phyloP scores from a whole-genome alignment of 331 rosid genomes.

The Quercus phellos region DNA sequence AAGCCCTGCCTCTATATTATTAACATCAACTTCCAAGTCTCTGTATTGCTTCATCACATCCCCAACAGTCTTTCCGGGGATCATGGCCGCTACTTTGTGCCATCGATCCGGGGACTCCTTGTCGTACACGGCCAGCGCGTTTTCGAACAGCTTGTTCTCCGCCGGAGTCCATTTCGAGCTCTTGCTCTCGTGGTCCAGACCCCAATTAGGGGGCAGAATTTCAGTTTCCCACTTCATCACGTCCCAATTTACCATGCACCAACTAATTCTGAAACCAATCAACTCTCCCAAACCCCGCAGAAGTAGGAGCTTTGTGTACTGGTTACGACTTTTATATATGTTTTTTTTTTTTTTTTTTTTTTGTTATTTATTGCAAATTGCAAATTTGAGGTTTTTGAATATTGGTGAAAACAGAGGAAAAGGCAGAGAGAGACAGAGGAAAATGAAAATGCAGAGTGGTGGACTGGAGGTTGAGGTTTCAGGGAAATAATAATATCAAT shows the following conservation, averaged over 20 bases:
- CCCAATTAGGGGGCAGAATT: slow-evolving; percentile 64
- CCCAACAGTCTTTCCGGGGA: slow-evolving; percentile 66
- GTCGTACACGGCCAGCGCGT: slow-evolving; percentile 77
- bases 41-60: slow-evolving; percentile 71
- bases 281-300: too few species aligned
- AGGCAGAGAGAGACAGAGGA: slow-evolving; percentile 19
- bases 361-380: not conserved
- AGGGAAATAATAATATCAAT: slow-evolving; percentile 39
- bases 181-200: slow-evolving; percentile 37
- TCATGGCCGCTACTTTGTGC: slow-evolving; percentile 70
- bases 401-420: slow-evolving; percentile 33
- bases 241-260: slow-evolving; percentile 6
- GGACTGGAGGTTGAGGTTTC: slow-evolving; percentile 33
- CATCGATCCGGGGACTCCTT: slow-evolving; percentile 80
- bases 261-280: too few species aligned
- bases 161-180: slow-evolving; percentile 61
- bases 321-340: too few species aligned
- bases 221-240: slow-evolving; percentile 69
- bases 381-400: slow-evolving; percentile 1
- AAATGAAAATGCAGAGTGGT: slow-evolving; percentile 30
- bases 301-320: too few species aligned
- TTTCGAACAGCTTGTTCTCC: slow-evolving; percentile 86
- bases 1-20: slow-evolving; percentile 74
- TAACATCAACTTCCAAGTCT: slow-evolving; percentile 69
- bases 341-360: not conserved